Conservation (phyloP, 805 yeast species). For the Saturnispora sekii region DNA sequence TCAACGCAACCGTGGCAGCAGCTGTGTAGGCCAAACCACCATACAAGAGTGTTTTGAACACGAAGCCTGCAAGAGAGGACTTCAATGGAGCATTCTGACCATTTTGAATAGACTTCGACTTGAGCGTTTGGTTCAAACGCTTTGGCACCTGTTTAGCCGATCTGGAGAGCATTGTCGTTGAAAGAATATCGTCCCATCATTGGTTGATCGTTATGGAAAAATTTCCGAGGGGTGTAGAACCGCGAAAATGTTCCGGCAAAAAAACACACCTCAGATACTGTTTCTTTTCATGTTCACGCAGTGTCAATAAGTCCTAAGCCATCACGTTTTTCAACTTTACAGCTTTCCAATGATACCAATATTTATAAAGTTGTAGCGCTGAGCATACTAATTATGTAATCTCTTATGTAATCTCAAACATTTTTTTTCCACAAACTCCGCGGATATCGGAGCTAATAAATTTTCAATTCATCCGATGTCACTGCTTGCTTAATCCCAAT, state of each 20-base stretch:
- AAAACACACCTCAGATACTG: too few species aligned
- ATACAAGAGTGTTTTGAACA: slow-evolving; percentile 3
- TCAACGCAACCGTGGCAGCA: slow-evolving; percentile 49
- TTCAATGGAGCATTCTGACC: background rate
- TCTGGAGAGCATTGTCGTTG: slow-evolving; percentile 1
- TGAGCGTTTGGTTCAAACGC: background rate
- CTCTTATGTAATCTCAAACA: too few species aligned
- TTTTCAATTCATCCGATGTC: background rate
- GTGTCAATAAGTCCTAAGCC: too few species aligned
- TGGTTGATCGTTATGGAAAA: background rate
- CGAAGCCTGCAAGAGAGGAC: background rate
- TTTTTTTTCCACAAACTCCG: background rate
- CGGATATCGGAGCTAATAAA: slow-evolving; percentile 3
- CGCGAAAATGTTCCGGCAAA: background rate
- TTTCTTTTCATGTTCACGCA: background rate
- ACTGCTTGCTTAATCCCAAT: too few species aligned
- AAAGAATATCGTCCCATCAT: background rate
- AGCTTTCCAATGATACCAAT: too few species aligned
- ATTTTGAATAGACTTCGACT: too few species aligned
- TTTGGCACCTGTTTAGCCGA: background rate
- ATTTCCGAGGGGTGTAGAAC: too few species aligned
- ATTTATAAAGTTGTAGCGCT: too few species aligned
- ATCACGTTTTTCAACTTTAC: too few species aligned
- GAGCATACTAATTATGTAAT: background rate
- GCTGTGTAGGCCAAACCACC: slow-evolving; percentile 37